These are phyloP conservation scores for Solanum bukasovii DNA, from an alignment of 257 asterid species.

Conservation along the genomic window DNA sequence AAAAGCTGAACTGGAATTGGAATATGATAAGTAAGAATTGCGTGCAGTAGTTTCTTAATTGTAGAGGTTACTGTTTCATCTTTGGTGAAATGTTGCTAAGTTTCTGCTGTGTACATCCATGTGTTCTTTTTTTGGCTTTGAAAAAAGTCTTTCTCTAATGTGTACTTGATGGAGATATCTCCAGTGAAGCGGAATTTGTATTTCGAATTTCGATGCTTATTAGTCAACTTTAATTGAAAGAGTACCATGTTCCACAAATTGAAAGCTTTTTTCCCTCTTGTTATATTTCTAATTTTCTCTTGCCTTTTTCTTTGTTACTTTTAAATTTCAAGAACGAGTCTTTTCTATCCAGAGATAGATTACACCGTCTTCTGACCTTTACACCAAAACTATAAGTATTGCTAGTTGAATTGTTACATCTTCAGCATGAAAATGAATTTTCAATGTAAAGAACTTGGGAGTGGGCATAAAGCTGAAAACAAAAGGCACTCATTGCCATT, in stretches of 20 bases:
- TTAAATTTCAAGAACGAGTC: background rate
- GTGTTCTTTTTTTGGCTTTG: background rate
- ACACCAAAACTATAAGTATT: background rate
- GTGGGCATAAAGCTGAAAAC: background rate
- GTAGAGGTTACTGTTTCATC: background rate
- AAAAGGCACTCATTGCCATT: background rate
- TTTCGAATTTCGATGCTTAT: background rate
- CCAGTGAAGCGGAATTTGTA: background rate
- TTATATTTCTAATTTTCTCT: background rate
- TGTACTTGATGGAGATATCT: background rate
- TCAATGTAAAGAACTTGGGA: background rate
- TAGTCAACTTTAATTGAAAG: background rate
- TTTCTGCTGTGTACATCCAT: background rate
- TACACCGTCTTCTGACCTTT: background rate
- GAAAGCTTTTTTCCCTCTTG: background rate
- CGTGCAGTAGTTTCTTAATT: background rate
- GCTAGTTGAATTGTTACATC: background rate
- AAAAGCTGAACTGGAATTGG: conserved; percentile 12
- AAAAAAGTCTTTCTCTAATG: background rate
- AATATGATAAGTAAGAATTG: background rate
- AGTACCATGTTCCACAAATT: background rate
- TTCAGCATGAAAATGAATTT: background rate
- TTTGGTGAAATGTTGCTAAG: background rate
- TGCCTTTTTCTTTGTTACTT: background rate
- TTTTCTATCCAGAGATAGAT: background rate